Evolutionary conservation across 192 early-diverging fungal species (phyloP), one percentile per base, ranked within the genome.

Genomic region (Cetraspora pellucida): DNA sequence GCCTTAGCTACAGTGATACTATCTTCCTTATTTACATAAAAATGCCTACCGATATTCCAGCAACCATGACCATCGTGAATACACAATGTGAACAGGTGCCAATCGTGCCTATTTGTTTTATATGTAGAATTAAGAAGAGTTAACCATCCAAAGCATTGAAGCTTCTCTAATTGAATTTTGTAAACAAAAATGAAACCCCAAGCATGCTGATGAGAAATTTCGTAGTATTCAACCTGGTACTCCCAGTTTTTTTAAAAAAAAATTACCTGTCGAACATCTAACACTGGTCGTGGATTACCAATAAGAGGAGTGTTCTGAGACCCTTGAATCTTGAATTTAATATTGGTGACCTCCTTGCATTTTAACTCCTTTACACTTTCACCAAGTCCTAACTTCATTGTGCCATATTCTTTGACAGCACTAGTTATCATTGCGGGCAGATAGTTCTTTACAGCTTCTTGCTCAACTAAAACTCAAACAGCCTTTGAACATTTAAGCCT

Each of bases 121-220:
- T 77, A 46, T 45, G 64, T 67, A 28, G 65, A 80, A n/a, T 75
- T 50, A n/a, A 80, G 68, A 2, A 80, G 50, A 21, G 74, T 80
- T 17, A 80, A 55, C 79, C 74, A 80, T 0, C 79, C 66, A 49
- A 59, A 50, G n/a, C 8, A 49, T 3, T 21, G 11, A 11, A 78
- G 21, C 55, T 78, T 78, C 19, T 28, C n/a, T 19, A 78, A n/a
- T 61, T 78, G 77, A 10, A 43, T 28, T 3, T 27, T 1, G 44
- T 54, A 68, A 3, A 45, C 67, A 58, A 78, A 78, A 61, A 78
- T 50, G 28, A 78, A 16, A 44, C 65, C 77, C 46, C 72, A 45
- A 11, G 1, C 23, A 23, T 8, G 50, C 21, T 71, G 37, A 10
- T 23, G 3, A 3, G 21, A 71, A 54, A 71, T 30, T 50, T 23